A percentile compares a stretch with the other conserved stretches of the same genome.
Conservation (phyloP, 345 rosid genomes). For the Populus simonii region DNA sequence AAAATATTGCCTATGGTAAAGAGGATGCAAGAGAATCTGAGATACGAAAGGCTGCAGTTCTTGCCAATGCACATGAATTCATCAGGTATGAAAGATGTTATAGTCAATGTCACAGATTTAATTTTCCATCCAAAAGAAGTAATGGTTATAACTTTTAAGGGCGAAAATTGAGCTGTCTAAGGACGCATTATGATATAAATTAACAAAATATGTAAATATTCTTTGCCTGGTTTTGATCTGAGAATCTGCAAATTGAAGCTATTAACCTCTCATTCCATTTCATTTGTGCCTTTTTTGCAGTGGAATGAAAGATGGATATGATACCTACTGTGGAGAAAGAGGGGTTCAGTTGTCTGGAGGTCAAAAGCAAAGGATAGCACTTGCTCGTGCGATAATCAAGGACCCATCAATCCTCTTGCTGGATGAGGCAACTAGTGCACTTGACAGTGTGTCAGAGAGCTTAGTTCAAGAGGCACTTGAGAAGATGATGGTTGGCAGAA, state of each 20-base stretch:
- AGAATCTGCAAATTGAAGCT: not conserved
- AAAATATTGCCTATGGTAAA: constrained; percentile 55
- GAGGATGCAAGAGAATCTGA: constrained; percentile 49
- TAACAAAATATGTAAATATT: too few relatives aligned
- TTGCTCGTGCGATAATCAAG: constrained; percentile 69
- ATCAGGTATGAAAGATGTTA: constrained; percentile 36
- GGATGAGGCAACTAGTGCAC: constrained; percentile 81
- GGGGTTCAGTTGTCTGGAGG: constrained; percentile 74
- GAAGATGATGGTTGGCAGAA: constrained; percentile 58
- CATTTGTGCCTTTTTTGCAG: constrained; percentile 19
- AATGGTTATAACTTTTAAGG: too few relatives aligned
- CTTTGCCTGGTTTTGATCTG: not conserved
- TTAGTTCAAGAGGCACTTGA: constrained; percentile 61
- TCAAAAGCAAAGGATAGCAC: constrained; percentile 69
- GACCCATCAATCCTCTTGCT: constrained; percentile 58
- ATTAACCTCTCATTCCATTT: not conserved
- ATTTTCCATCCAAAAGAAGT: too few relatives aligned
- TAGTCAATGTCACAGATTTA: not conserved
- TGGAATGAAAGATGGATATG: constrained; percentile 68
- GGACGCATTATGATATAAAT: too few relatives aligned
- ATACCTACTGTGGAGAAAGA: constrained; percentile 63
- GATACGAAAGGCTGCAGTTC: constrained; percentile 48
- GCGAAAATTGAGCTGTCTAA: too few relatives aligned
- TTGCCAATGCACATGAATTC: constrained; percentile 67
- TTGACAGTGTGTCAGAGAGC: constrained; percentile 58